Evolutionary conservation across 2,329 filamentous ascomycete species (phyloP), one percentile per base, ranked within the genome.

Genomic region (Penicillium nordicum): DNA sequence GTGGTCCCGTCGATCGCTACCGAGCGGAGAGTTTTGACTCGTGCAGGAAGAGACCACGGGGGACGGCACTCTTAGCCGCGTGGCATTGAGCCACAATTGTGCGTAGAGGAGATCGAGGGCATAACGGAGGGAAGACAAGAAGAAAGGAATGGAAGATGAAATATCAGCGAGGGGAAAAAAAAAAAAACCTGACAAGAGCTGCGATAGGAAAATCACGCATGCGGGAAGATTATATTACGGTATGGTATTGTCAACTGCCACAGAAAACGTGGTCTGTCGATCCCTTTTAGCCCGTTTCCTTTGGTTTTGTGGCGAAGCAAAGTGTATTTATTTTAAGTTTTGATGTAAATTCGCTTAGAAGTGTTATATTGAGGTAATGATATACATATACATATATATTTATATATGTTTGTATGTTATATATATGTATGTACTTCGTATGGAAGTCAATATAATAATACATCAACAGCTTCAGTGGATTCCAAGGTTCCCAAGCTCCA

Each of bases 1-100:
- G 61, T 57, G 58, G 51, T 61, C 49, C 53, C 37, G 63, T 47
- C 59, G 58, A 65, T 64, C 58, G 57, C 51, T 57, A 58, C 57
- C 53, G 42, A 55, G 53, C 44, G 54, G 38, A 55, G 60, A 62
- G 37, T 56, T 55, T 53, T 53, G 56, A 57, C 38, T 52, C 50
- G 41, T 55, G 45, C 52, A 55, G 45, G 30, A 43, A 30, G 23
- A 51, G 36, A 55, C 43, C 52, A 61, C 38, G 21, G n/a, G 14
- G 44, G 12, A 44, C 53, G 45, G 56, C 61, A 53, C 30, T 41
- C 55, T 57, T 64, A 65, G 52, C 60, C 57, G 54, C 63, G 62
- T 51, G 59, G 59, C 55, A 59, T 62, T 55, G 62, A 55, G 54
- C 60, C 59, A 53, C 56, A 18, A 45, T 43, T 44, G 12, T 55